Base-by-base conservation (phyloP, 75 land plant species). In the Gnetum montanum region DNA sequence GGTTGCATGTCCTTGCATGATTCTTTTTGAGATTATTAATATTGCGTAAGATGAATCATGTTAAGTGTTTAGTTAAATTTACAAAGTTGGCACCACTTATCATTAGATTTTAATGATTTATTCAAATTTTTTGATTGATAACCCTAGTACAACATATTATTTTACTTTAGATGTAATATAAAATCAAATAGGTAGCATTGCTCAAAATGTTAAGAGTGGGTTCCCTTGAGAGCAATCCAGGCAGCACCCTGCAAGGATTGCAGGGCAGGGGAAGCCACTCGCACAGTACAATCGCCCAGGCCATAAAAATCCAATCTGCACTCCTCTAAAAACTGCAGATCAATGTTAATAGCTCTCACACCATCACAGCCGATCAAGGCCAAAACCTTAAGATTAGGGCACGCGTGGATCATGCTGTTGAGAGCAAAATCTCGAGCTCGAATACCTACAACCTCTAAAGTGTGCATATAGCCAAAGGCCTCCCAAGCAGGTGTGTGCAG, bases 251-350 rank as follows among this genome's bases (percentile, higher is more conserved):
- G 64, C 5, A 67, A 43, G 16, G 23, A 23, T 38, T 47, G 19
- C 13, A 67, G 1, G 12, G 25, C 20, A 22, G 70, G 63, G 3
- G 56, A 8, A 35, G 34, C 16, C 20, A 67, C 22, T 11, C 18
- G 28, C 11, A 67, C 11, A 40, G 22, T 49, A 11, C 43, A 58
- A 59, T 57, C 49, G 8, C 47, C 54, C 15, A 27, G 11, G 13
- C 33, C 45, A 41, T 48, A 67, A 37, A 59, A 59, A 43, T 59
- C 70, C 24, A 59, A n/a, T 33, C 57, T 58, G 46, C 70, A 67
- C 11, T 50, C 8, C 46, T 59, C 28, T 29, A 67, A 38, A 36
- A 19, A 6, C 28, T 37, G 8, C 33, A 59, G 31, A 1, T 49
- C 70, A 18, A 67, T 46, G 26, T 30, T 18, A 27, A 49, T 34